These are phyloP conservation scores for Leishmania major DNA, from an alignment of 208 protist genomes.

Conservation along the genomic window DNA sequence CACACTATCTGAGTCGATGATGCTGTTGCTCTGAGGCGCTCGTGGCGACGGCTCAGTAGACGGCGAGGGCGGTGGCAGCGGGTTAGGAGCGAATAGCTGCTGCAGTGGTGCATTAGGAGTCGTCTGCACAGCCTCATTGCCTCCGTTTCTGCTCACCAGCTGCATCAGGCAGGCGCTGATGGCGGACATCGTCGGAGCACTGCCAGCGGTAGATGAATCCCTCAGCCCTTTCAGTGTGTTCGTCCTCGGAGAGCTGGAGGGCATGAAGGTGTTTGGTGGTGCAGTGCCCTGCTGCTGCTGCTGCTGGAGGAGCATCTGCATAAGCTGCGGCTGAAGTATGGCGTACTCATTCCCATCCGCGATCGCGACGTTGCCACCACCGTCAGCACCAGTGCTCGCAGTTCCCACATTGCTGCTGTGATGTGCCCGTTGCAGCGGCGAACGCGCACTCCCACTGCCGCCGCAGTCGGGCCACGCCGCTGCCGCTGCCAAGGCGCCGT, in stretches of 20 bases:
- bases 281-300: conserved; percentile 3
- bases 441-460: neutral
- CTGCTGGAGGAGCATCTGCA: conserved; percentile 40
- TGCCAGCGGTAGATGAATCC: too few species aligned
- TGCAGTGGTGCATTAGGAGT: neutral
- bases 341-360: conserved; percentile 10
- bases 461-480: neutral
- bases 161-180: neutral
- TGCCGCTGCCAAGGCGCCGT: neutral
- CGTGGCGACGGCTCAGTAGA: neutral
- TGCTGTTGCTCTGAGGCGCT: neutral
- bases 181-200: too few species aligned
- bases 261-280: neutral
- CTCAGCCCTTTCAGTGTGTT: neutral
- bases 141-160: neutral
- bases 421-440: neutral
- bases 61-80: neutral
- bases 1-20: neutral
- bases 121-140: neutral
- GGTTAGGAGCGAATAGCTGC: neutral
- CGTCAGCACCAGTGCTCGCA: neutral
- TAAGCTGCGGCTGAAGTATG: conserved; percentile 18
- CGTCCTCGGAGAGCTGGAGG: neutral
- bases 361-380: neutral
- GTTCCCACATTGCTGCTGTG: neutral